Evolutionary conservation across 2,329 filamentous ascomycete species (phyloP).

Genomic region (Epichloe hybrida): DNA sequence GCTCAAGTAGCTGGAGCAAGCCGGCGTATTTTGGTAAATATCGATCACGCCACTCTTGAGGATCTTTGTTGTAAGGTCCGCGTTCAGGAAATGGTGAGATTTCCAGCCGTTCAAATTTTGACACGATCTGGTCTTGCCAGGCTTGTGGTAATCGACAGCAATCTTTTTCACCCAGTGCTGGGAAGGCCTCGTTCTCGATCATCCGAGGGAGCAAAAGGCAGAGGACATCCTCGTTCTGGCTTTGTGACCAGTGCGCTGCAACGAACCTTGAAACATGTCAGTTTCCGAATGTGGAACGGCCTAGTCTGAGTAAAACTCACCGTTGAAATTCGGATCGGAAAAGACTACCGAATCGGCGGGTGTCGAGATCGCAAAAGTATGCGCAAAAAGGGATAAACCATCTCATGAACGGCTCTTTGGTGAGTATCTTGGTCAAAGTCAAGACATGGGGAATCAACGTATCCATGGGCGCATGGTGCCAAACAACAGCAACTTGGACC

Average conservation of each 20-base stretch:
- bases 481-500: conserved; percentile 48
- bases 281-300: background rate
- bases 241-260: conserved; percentile 56
- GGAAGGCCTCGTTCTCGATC: conserved; percentile 41
- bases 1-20: conserved; percentile 48
- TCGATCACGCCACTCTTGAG: conserved; percentile 46
- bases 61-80: conserved; percentile 47
- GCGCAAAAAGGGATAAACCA: conserved; percentile 81
- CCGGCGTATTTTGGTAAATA: conserved; percentile 56
- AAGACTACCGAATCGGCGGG: conserved; percentile 63
- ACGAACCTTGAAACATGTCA: conserved; percentile 52
- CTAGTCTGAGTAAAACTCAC: conserved; percentile 26
- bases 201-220: conserved; percentile 57
- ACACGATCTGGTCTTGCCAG: conserved; percentile 62
- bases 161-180: conserved; percentile 36
- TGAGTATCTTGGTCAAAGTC: conserved; percentile 50
- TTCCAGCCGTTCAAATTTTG: conserved; percentile 53
- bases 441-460: conserved; percentile 58
- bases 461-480: conserved; percentile 69
- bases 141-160: conserved; percentile 45
- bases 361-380: conserved; percentile 60
- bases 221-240: conserved; percentile 50
- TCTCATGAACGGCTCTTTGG: conserved; percentile 48
- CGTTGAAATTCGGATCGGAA: conserved; percentile 71
- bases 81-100: conserved; percentile 51